Conservation (phyloP, 352 stramenopile genomes). For the Pythium dissotocum region DNA sequence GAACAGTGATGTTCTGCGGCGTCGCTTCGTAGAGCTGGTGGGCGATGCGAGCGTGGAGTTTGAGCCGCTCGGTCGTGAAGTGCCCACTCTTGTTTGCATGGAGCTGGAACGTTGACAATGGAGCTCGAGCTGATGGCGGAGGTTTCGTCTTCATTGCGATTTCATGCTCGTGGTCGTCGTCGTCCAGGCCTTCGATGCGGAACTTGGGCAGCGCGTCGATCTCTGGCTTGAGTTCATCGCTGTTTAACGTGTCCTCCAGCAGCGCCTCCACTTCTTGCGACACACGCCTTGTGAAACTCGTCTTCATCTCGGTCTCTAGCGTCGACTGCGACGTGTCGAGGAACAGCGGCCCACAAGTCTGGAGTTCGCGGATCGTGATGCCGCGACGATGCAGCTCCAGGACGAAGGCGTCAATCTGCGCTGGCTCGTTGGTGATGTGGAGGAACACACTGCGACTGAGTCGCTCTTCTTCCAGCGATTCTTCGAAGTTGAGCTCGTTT, state of each 20-base stretch:
- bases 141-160: slow-evolving; percentile 36
- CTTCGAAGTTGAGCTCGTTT: slow-evolving; percentile 29
- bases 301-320: slow-evolving; percentile 52
- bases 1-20: slow-evolving; percentile 50
- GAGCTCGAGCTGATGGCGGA: slow-evolving; percentile 16
- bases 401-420: slow-evolving; percentile 45
- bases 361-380: slow-evolving; percentile 51
- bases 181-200: slow-evolving; percentile 29
- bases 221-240: neutral
- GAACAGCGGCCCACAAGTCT: slow-evolving; percentile 62
- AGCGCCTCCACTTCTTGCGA: slow-evolving; percentile 49
- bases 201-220: slow-evolving; percentile 21
- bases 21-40: slow-evolving; percentile 65
- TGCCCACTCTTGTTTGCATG: slow-evolving; percentile 59
- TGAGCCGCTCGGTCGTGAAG: slow-evolving; percentile 61
- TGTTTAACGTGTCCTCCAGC: slow-evolving; percentile 28
- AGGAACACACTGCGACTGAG: slow-evolving; percentile 34
- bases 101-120: slow-evolving; percentile 55
- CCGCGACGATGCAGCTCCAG: slow-evolving; percentile 34
- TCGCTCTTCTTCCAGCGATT: slow-evolving; percentile 3
- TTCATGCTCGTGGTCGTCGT: slow-evolving; percentile 51
- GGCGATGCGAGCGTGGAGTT: slow-evolving; percentile 71
- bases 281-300: slow-evolving; percentile 56
- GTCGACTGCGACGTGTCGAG: slow-evolving; percentile 65
- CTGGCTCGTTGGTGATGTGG: slow-evolving; percentile 55